phyloP scores from a whole-genome alignment of 805 yeast species.

The Candida ficus region DNA sequence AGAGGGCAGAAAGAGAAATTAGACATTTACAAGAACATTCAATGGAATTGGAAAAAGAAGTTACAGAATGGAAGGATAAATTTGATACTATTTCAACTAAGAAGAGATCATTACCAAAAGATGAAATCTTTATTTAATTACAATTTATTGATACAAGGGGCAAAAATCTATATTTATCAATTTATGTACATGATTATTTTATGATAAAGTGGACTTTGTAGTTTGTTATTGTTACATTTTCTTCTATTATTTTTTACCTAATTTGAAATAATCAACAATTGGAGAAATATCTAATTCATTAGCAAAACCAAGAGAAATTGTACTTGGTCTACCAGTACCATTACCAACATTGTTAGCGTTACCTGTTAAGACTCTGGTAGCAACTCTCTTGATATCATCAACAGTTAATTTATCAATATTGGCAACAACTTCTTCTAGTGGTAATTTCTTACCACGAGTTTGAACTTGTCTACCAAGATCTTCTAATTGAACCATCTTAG shows the following conservation, averaged over 20 bases:
- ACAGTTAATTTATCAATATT: conserved; percentile 66
- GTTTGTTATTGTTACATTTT: neutral
- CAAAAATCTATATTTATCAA: too few relatives aligned
- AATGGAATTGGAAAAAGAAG: conserved; percentile 49
- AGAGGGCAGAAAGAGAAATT: conserved; percentile 51
- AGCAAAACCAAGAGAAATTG: conserved; percentile 85
- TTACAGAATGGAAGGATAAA: conserved; percentile 48
- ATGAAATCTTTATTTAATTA: conserved; percentile 25
- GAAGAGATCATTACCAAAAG: conserved; percentile 15
- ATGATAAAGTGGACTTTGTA: too few relatives aligned
- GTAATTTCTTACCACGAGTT: conserved; percentile 69
- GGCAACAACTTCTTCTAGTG: conserved; percentile 74
- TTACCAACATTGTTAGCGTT: conserved; percentile 40
- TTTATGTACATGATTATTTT: neutral
- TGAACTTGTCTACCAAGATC: conserved; percentile 95
- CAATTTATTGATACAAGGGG: too few relatives aligned
- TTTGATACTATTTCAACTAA: conserved; percentile 24
- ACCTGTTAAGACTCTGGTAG: conserved; percentile 70
- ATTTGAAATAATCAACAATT: conserved; percentile 63
- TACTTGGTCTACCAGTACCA: conserved; percentile 67
- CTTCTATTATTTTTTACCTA: conserved; percentile 26
- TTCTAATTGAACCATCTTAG: conserved; percentile 89
- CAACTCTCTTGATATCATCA: conserved; percentile 66
- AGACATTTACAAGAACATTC: conserved; percentile 49
- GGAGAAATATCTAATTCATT: conserved; percentile 72